phyloP scores from a whole-genome alignment of 2,329 filamentous ascomycete genomes.

The Fusarium virguliforme region DNA sequence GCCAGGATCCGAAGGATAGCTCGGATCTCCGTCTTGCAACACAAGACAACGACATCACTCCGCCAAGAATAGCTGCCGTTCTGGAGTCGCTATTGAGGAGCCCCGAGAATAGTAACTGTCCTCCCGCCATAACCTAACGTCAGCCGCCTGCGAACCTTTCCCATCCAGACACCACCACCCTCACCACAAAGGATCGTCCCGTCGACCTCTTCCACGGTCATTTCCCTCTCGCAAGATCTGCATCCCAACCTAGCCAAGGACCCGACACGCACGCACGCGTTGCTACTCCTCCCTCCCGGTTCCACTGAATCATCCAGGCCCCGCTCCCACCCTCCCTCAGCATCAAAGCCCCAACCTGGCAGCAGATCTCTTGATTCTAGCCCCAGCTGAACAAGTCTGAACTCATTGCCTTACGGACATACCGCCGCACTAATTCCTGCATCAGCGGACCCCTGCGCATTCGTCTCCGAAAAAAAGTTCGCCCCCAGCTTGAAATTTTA shows the following conservation, averaged over 20 bases:
- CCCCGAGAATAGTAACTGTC: constrained; percentile 42
- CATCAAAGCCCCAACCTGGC: constrained; percentile 22
- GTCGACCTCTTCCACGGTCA: constrained; percentile 25
- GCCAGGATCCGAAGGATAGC: constrained; percentile 44
- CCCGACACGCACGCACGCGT: constrained; percentile 2
- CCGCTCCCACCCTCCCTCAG: constrained; percentile 36
- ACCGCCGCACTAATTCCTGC: constrained; percentile 53
- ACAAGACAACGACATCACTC: constrained; percentile 9
- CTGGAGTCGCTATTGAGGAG: constrained; percentile 53
- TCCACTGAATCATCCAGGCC: constrained; percentile 41
- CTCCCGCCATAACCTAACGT: constrained; percentile 45
- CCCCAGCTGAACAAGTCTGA: constrained; percentile 44
- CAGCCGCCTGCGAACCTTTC: constrained; percentile 20
- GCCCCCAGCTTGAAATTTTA: constrained; percentile 40
- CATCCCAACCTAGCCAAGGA: constrained; percentile 17
- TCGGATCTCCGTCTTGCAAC: constrained; percentile 37
- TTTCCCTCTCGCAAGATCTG: constrained; percentile 41
- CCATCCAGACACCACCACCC: constrained; percentile 12
- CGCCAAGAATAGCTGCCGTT: constrained; percentile 38
- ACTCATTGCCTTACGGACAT: constrained; percentile 51
- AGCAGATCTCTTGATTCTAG: constrained; percentile 41
- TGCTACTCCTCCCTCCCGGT: constrained; percentile 26
- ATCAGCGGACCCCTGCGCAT: constrained; percentile 46
- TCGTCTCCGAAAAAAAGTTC: constrained; percentile 33
- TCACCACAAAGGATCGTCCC: constrained; percentile 28